These are phyloP conservation scores for Murraya paniculata DNA, from an alignment of 345 rosid species.

Conservation along the genomic window DNA sequence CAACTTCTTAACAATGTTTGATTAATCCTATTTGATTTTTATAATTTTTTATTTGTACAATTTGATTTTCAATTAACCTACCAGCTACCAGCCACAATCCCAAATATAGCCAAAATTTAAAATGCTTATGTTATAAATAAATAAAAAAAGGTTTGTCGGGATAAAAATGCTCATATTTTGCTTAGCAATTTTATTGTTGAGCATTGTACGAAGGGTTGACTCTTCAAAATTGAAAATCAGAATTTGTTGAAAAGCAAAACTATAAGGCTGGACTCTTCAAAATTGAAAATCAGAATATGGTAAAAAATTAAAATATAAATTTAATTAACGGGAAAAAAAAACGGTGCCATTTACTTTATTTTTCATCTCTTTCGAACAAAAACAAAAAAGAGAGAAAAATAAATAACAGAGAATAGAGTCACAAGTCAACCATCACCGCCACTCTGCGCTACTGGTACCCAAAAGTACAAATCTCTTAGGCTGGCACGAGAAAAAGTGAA, in stretches of 20 bases:
- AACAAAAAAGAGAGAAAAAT: not conserved
- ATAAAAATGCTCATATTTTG: no score
- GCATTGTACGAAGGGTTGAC: no score
- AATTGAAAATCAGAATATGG: not conserved
- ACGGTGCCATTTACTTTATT: not conserved
- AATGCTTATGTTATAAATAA: not conserved
- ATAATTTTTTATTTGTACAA: not conserved
- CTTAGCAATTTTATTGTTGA: no score
- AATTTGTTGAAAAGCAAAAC: no score
- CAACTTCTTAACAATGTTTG: not conserved
- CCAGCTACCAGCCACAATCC: not conserved
- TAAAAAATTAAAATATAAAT: not conserved
- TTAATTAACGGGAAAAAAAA: not conserved
- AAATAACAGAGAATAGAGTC: not conserved
- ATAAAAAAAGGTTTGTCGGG: no score
- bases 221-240: no score
- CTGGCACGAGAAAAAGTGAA: not conserved
- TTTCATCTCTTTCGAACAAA: not conserved
- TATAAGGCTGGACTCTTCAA: no score
- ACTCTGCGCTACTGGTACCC: not conserved
- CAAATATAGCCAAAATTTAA: no score
- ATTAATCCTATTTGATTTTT: no score
- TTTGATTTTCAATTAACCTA: not conserved
- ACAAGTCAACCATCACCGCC: not conserved
- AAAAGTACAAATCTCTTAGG: not conserved